phyloP scores from a whole-genome alignment of 805 yeast genomes.

The Candida xiaguanensis region DNA sequence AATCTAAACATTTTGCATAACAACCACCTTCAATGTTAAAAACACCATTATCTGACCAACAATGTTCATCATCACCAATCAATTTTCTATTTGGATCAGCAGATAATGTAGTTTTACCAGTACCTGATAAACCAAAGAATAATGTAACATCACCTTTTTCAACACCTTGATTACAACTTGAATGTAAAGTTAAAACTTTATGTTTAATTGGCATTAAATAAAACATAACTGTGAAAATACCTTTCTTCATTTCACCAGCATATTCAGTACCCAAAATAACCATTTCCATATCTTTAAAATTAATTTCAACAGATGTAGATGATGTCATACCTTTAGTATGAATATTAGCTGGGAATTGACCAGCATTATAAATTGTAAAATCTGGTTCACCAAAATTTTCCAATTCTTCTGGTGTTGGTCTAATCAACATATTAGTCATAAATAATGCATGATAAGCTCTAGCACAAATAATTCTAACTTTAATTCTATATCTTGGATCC shows the following conservation, averaged over 20 bases:
- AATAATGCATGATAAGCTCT: constrained; percentile 97
- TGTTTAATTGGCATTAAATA: constrained; percentile 95
- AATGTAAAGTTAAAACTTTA: constrained; percentile 88
- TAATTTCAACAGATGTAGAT: constrained; percentile 90
- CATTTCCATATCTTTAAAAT: constrained; percentile 98
- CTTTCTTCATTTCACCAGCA: constrained; percentile 99
- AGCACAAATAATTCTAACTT: constrained; percentile 94
- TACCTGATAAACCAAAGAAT: constrained; percentile 96
- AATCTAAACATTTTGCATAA: constrained; percentile 94
- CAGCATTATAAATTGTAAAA: constrained; percentile 97
- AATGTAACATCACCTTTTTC: constrained; percentile 82
- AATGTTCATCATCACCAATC: constrained; percentile 98
- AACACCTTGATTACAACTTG: constrained; percentile 89
- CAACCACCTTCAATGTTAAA: constrained; percentile 99
- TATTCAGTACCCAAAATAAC: constrained; percentile 97
- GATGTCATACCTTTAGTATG: constrained; percentile 98
- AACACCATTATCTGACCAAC: constrained; percentile 98
- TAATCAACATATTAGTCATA: constrained; percentile 97
- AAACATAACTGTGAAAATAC: constrained; percentile 98
- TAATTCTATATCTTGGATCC: constrained; percentile 97
- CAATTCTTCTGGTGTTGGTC: constrained; percentile 89
- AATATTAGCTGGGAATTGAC: constrained; percentile 97
- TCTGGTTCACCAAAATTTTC: constrained; percentile 93
- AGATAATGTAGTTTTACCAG: constrained; percentile 95
- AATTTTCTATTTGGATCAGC: constrained; percentile 92